Evolutionary conservation across 805 yeast genomes (phyloP).

Genomic region (Metschnikowia arizonensis): DNA sequence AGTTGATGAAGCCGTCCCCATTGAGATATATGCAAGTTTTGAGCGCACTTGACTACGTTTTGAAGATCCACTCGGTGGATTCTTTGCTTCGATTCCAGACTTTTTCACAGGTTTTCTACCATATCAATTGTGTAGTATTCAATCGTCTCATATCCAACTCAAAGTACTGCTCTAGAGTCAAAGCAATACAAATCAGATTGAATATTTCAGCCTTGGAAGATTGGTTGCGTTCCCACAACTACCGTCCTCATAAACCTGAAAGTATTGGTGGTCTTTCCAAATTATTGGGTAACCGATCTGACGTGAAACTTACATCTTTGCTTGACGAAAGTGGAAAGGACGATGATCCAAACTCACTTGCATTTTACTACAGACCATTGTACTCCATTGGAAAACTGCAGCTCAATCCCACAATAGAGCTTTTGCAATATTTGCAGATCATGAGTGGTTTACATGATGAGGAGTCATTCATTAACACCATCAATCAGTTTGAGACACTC

Average conservation of each 20-base stretch:
- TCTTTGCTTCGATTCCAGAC: conserved; percentile 76
- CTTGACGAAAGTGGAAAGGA: conserved; percentile 20
- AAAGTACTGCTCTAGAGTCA: conserved; percentile 69
- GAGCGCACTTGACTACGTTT: conserved; percentile 82
- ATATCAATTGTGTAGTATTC: conserved; percentile 69
- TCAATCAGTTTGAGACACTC: conserved; percentile 50
- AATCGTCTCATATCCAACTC: conserved; percentile 66
- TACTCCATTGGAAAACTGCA: conserved; percentile 63
- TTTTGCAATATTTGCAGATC: conserved; percentile 88
- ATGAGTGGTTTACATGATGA: conserved; percentile 67
- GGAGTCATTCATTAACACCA: conserved; percentile 54
- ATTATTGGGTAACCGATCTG: conserved; percentile 13
- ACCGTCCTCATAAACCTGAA: conserved; percentile 37
- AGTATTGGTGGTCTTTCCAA: conserved; percentile 26
- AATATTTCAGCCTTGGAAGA: conserved; percentile 86
- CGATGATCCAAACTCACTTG: conserved; percentile 44
- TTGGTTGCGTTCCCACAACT: conserved; percentile 77
- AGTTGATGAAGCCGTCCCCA: conserved; percentile 87
- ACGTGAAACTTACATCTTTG: conserved; percentile 20
- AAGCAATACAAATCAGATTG: conserved; percentile 85
- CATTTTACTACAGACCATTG: conserved; percentile 62
- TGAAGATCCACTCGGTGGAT: conserved; percentile 77
- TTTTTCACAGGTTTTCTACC: conserved; percentile 70
- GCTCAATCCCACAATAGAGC: conserved; percentile 67
- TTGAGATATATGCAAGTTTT: conserved; percentile 77